Evolutionary conservation across 129 eudicot genomes (phyloP).

Genomic region (Glebionis coronaria): DNA sequence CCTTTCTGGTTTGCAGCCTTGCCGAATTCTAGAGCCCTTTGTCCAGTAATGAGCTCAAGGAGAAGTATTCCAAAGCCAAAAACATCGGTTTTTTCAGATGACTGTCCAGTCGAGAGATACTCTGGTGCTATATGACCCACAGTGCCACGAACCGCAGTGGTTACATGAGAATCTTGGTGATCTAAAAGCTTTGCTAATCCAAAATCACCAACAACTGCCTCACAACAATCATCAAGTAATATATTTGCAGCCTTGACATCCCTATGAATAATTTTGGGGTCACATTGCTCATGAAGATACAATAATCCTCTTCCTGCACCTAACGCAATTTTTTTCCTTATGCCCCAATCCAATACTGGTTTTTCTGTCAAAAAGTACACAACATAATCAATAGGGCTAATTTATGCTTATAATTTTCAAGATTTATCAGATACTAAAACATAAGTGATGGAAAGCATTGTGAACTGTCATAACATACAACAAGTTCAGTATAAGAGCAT

Average conservation of each 20-base stretch:
- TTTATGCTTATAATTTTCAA: slow-evolving; percentile 6
- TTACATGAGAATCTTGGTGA: slow-evolving; percentile 83
- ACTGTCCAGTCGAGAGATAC: slow-evolving; percentile 87
- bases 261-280: slow-evolving; percentile 86
- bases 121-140: slow-evolving; percentile 95
- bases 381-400: slow-evolving; percentile 9
- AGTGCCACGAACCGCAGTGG: slow-evolving; percentile 88
- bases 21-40: slow-evolving; percentile 76
- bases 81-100: slow-evolving; percentile 87
- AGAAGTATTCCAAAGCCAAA: slow-evolving; percentile 86
- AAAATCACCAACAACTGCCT: slow-evolving; percentile 94
- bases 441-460: not conserved
- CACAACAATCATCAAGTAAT: slow-evolving; percentile 70
- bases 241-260: slow-evolving; percentile 94
- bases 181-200: slow-evolving; percentile 88
- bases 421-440: slow-evolving; percentile 13
- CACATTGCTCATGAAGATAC: slow-evolving; percentile 93
- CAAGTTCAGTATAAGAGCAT: not conserved
- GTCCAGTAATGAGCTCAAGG: slow-evolving; percentile 81
- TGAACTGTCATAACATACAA: too few species aligned
- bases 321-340: slow-evolving; percentile 69
- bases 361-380: slow-evolving; percentile 50
- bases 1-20: slow-evolving; percentile 87
- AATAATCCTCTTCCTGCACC: slow-evolving; percentile 83
- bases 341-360: slow-evolving; percentile 77